A percentile compares a stretch with the other conserved stretches of the same genome.
phyloP scores from a whole-genome alignment of 1,284 basidiomycete genomes.

The Ceratobasidium sp. region DNA sequence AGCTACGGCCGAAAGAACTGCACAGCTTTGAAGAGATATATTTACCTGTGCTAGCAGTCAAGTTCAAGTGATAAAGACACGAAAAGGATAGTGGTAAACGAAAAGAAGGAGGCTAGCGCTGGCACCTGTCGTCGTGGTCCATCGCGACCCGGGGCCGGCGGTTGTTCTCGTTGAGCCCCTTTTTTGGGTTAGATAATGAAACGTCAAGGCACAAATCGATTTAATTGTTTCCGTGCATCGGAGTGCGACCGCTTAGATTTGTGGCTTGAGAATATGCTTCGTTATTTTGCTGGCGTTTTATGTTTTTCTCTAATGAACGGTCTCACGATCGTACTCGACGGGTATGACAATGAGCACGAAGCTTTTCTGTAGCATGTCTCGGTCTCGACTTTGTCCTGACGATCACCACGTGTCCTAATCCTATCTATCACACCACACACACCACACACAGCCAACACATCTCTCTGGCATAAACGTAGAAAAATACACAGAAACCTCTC shows the following conservation, averaged over 20 bases:
- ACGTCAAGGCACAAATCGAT: background rate
- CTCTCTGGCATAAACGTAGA: slow-evolving; percentile 17
- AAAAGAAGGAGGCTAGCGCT: background rate
- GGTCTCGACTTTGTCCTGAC: background rate
- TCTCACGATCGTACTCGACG: background rate
- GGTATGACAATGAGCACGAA: background rate
- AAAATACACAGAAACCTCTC: slow-evolving; percentile 8
- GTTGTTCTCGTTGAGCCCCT: background rate
- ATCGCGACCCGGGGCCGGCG: slow-evolving; percentile 18
- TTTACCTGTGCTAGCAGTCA: background rate
- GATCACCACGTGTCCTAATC: slow-evolving; percentile 23
- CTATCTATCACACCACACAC: background rate
- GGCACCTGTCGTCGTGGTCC: slow-evolving; percentile 25
- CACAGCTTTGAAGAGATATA: slow-evolving; percentile 14
- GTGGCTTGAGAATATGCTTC: background rate
- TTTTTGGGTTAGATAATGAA: background rate
- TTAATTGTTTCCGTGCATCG: background rate
- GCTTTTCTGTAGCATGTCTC: background rate
- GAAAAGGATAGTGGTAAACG: background rate
- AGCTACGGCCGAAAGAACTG: too few species aligned
- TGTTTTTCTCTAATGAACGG: background rate
- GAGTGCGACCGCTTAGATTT: background rate
- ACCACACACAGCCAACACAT: background rate
- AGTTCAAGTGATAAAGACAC: background rate
- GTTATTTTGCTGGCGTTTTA: background rate